Percentiles rank a stretch among this genome's conserved stretches.
Conservation (phyloP, 306 rosid species). For the Canavalia ensiformis region DNA sequence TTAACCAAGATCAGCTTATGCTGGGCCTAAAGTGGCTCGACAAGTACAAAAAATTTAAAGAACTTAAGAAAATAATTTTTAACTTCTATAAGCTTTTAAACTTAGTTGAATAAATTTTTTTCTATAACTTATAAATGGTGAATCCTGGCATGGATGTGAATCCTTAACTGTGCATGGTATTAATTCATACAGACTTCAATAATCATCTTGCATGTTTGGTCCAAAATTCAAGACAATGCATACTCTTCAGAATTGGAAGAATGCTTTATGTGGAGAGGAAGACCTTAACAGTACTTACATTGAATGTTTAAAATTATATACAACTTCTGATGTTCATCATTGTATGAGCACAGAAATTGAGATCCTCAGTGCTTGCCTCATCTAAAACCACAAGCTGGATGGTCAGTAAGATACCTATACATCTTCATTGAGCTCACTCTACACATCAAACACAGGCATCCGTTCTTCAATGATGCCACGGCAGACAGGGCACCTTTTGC, state of each 20-base stretch:
- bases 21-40: not conserved
- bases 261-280: not conserved
- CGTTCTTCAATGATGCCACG: constrained; percentile 74
- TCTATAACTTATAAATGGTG: not conserved
- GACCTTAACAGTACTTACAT: not conserved
- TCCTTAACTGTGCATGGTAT: constrained; percentile 1
- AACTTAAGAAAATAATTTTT: no score
- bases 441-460: constrained; percentile 75
- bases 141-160: not conserved
- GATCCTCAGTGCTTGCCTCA: constrained; percentile 53
- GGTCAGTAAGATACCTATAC: constrained; percentile 44
- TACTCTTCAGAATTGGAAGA: constrained; percentile 14
- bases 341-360: constrained; percentile 43
- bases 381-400: constrained; percentile 65
- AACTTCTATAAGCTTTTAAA: no score
- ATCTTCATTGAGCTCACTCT: constrained; percentile 47
- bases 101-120: no score
- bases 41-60: no score
- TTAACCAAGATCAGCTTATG: not conserved
- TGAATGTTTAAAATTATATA: constrained; percentile 36
- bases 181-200: not conserved
- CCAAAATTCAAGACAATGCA: not conserved
- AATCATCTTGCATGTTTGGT: constrained; percentile 13
- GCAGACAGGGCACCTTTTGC: constrained; percentile 86
- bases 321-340: constrained; percentile 45